Conservation (phyloP, 2,329 filamentous ascomycete species). For the Phialocephala subalpina region DNA sequence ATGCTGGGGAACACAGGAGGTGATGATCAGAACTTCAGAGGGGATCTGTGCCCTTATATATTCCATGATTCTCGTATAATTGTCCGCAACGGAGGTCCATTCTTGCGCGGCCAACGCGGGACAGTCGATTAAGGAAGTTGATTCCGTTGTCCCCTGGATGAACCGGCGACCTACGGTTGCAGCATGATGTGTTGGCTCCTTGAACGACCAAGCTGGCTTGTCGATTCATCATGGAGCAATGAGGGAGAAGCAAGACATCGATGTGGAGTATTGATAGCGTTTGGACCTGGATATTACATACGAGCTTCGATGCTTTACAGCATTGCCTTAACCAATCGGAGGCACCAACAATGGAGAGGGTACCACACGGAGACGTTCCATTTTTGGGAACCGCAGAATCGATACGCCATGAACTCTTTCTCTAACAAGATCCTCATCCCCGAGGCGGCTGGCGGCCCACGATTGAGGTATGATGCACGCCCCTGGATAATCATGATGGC, state of each 20-base stretch:
- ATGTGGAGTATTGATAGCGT: constrained; percentile 18
- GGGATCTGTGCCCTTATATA: constrained; percentile 20
- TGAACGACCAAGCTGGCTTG: constrained; percentile 20
- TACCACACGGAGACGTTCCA: no score
- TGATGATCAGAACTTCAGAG: constrained; percentile 12
- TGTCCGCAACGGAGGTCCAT: constrained; percentile 15
- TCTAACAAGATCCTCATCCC: no score
- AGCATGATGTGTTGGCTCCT: constrained; percentile 20
- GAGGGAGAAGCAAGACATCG: constrained; percentile 18
- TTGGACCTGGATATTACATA: constrained; percentile 1
- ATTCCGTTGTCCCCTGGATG: constrained; percentile 16
- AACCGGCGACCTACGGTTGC: constrained; percentile 11
- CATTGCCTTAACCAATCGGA: no score
- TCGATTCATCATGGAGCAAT: constrained; percentile 19
- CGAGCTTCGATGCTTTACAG: no score
- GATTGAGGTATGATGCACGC: no score
- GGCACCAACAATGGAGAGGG: no score
- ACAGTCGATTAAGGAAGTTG: constrained; percentile 17
- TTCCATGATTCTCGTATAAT: constrained; percentile 8
- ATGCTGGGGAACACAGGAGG: constrained; percentile 8
- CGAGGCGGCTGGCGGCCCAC: no score
- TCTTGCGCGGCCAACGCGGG: constrained; percentile 23
- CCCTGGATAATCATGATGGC: constrained; percentile 23
- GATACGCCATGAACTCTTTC: no score
- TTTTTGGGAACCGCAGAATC: no score